These are phyloP conservation scores for Mortierella sp. DNA, from an alignment of 371 early-diverging fungal genomes.

Conservation along the genomic window DNA sequence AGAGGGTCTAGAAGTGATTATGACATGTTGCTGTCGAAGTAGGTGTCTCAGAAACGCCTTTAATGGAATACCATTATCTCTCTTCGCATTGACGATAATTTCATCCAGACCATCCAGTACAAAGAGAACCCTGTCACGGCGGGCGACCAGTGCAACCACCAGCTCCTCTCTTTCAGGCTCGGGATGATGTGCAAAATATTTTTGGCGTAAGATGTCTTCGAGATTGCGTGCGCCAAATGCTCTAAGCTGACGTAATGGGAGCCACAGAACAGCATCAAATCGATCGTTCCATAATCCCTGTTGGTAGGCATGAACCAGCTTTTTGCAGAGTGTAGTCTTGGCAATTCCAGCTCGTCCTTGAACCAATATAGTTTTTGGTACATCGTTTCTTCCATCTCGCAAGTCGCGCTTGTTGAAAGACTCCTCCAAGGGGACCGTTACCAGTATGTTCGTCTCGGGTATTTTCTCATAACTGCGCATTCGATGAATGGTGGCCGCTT, in stretches of 20 bases:
- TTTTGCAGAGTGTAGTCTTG: conserved; percentile 1
- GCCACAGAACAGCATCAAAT: conserved; percentile 13
- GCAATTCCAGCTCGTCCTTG: conserved; percentile 6
- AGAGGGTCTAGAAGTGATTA: neutral
- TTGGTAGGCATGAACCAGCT: no score
- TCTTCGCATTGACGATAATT: neutral
- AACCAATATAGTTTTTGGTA: conserved; percentile 25
- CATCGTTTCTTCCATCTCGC: conserved; percentile 13
- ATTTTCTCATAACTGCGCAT: conserved; percentile 14
- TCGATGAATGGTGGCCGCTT: conserved; percentile 26
- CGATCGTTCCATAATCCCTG: no score
- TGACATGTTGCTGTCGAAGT: conserved; percentile 11
- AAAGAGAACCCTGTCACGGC: no score
- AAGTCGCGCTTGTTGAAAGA: conserved; percentile 22
- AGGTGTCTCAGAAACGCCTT: neutral
- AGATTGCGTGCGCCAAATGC: conserved; percentile 10
- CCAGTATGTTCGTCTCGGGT: conserved; percentile 7
- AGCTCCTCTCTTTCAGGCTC: no score
- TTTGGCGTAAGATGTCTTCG: conserved; percentile 12
- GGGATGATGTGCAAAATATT: neutral
- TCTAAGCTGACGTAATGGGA: conserved; percentile 24
- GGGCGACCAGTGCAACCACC: no score
- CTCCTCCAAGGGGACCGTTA: conserved; percentile 14
- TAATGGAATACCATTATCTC: neutral
- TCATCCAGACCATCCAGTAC: neutral